These are phyloP conservation scores for Hortiboletus campestris DNA, from an alignment of 768 basidiomycete genomes.

Conservation along the genomic window DNA sequence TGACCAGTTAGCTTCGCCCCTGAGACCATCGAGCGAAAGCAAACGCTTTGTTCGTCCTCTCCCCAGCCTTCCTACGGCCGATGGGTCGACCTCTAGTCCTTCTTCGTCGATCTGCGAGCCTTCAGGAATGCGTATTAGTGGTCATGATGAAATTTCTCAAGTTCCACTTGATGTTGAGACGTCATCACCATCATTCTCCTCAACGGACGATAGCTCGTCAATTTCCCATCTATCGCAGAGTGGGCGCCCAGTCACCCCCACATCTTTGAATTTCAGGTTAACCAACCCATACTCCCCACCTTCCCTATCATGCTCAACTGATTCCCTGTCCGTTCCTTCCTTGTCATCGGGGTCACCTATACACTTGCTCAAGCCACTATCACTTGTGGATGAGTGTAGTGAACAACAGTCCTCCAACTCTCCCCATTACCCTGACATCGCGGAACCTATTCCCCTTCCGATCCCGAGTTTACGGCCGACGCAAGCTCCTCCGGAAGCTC, in stretches of 20 bases:
- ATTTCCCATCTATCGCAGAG: conserved; percentile 30
- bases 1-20: neutral
- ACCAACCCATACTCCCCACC: conserved; percentile 37
- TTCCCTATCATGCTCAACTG: conserved; percentile 55
- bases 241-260: conserved; percentile 36
- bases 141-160: neutral
- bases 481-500: conserved; percentile 17
- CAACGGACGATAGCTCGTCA: conserved; percentile 34
- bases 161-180: conserved; percentile 18
- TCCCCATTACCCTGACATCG: conserved; percentile 28
- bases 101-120: conserved; percentile 6
- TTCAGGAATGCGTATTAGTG: neutral
- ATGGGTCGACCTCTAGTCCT: neutral
- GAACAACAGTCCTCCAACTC: conserved; percentile 27
- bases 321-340: conserved; percentile 57
- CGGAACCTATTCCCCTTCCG: conserved; percentile 29
- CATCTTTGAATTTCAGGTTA: conserved; percentile 29
- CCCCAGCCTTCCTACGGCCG: conserved; percentile 22
- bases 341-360: conserved; percentile 45
- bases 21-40: conserved; percentile 10
- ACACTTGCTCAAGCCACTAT: conserved; percentile 37
- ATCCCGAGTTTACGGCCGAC: conserved; percentile 22
- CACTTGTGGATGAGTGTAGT: conserved; percentile 31
- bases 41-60: conserved; percentile 23
- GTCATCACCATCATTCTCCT: conserved; percentile 24